Evolutionary conservation across 495 filamentous ascomycete species (phyloP).

Genomic region (Neurospora cerealis): DNA sequence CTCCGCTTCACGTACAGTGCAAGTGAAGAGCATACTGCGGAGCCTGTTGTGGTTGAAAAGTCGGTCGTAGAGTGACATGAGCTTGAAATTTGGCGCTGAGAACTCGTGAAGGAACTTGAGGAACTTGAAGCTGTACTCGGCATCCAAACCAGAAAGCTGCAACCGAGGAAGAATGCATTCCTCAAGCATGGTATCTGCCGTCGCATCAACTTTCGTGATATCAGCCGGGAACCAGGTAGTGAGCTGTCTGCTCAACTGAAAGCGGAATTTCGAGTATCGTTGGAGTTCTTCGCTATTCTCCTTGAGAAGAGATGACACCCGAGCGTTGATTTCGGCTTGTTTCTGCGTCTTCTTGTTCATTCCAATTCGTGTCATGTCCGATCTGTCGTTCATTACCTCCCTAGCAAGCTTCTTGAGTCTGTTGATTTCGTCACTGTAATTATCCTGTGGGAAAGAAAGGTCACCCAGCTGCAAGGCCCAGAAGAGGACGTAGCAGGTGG

Average conservation of each 20-base stretch:
- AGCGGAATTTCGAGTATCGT: conserved; percentile 50
- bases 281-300: conserved; percentile 41
- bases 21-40: conserved; percentile 71
- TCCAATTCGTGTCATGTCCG: conserved; percentile 54
- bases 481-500: conserved; percentile 81
- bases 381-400: conserved; percentile 56
- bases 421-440: conserved; percentile 62
- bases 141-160: conserved; percentile 72
- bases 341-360: conserved; percentile 54
- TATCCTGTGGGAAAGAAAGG: conserved; percentile 58
- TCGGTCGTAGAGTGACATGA: conserved; percentile 71
- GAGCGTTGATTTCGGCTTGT: conserved; percentile 59
- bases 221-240: conserved; percentile 62
- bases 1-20: conserved; percentile 81
- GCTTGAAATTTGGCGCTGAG: conserved; percentile 77
- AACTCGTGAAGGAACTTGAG: conserved; percentile 74
- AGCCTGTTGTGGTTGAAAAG: conserved; percentile 75
- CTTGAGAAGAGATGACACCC: conserved; percentile 54
- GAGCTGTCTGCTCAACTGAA: conserved; percentile 66
- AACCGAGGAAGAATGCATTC: conserved; percentile 84
- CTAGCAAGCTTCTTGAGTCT: conserved; percentile 50
- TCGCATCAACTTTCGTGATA: conserved; percentile 50
- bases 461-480: conserved; percentile 84
- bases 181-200: conserved; percentile 71
- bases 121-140: conserved; percentile 77